Evolutionary conservation across 1,284 basidiomycete species (phyloP).

Genomic region (Ustilago trichophora): DNA sequence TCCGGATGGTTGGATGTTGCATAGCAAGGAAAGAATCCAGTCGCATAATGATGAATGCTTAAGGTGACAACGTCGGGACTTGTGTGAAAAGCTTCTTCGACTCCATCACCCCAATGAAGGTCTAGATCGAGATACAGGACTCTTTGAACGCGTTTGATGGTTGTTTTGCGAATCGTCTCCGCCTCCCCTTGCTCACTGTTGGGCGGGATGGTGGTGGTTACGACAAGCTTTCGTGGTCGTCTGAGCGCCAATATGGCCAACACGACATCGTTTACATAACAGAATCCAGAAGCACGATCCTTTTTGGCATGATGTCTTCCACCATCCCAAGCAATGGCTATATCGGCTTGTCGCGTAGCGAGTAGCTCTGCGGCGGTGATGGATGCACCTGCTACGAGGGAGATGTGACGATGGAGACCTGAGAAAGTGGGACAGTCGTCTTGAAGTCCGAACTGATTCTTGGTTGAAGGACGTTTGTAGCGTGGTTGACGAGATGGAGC

Average conservation of each 20-base stretch:
- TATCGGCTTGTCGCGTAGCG: conserved; percentile 71
- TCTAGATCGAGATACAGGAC: conserved; percentile 84
- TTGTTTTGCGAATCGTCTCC: conserved; percentile 20
- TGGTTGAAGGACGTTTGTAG: conserved; percentile 22
- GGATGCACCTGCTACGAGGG: conserved; percentile 79
- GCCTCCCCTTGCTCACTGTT: neutral
- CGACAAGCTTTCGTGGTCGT: conserved; percentile 21
- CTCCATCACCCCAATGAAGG: conserved; percentile 88
- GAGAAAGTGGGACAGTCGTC: conserved; percentile 84
- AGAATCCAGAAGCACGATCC: conserved; percentile 74
- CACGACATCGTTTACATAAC: conserved; percentile 89
- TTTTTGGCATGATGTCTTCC: conserved; percentile 69
- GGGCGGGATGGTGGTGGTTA: conserved; percentile 6
- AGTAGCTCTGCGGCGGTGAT: conserved; percentile 77
- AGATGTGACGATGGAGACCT: conserved; percentile 76
- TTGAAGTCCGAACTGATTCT: conserved; percentile 73
- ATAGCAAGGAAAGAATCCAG: conserved; percentile 80
- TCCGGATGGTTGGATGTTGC: conserved; percentile 29
- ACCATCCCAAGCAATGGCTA: conserved; percentile 84
- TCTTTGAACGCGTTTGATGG: conserved; percentile 34
- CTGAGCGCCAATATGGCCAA: conserved; percentile 70
- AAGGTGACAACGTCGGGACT: conserved; percentile 72
- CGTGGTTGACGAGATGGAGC: conserved; percentile 3
- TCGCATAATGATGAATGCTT: conserved; percentile 82
- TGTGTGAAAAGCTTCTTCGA: conserved; percentile 68